Base-by-base conservation (phyloP, 2,329 filamentous ascomycete genomes). In the Leptodontidium sp. region DNA sequence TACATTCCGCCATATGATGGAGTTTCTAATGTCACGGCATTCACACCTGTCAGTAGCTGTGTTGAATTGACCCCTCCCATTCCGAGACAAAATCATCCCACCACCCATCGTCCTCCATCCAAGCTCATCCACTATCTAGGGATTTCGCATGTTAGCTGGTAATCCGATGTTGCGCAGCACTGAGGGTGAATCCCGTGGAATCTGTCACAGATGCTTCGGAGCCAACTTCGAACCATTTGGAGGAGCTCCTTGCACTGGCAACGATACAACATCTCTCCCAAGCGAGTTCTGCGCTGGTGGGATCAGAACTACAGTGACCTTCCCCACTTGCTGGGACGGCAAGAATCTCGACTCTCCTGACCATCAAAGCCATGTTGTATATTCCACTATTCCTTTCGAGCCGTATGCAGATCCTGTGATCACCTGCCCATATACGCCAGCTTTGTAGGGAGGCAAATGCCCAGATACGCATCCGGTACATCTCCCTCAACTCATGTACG, bases 291-390 rank as follows among this genome's bases (percentile, higher is more conserved):
- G 88, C 75, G 80, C 82, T 8, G 77, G 82, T 24, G 82, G 86
- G 50, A 79, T 84, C 24, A 83, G 86, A 40, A 80, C 83, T 12
- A 84, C 88, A 71, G 79, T 88, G n/a, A 84, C 83, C 74, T 88
- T 89, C 77, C 87, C 86, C 1, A 83, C 83, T 57, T 90, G 88
- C 80, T 90, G 88, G 88, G 83, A 91, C 69, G 88, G 88, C 40
- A 80, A 81, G 55, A 83, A 88, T 71, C 75, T 87, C 29, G 87
- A 90, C 74, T 82, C 82, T 6, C 64, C 80, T 0, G 81, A 88
- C 76, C 87, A 89, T 77, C 84, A 84, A 74, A 84, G 79, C 64
- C 88, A 90, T 72, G 83, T 90, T 76, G 79, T 81, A 0, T 88
- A 88, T 68, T 86, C 86, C 1, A 76, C 73, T 49, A 72, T 72